A percentile compares a stretch with the other conserved stretches of the same genome.
Evolutionary conservation across 805 yeast genomes (phyloP).

Genomic region (Yamadazyma takamatsuzukensis): DNA sequence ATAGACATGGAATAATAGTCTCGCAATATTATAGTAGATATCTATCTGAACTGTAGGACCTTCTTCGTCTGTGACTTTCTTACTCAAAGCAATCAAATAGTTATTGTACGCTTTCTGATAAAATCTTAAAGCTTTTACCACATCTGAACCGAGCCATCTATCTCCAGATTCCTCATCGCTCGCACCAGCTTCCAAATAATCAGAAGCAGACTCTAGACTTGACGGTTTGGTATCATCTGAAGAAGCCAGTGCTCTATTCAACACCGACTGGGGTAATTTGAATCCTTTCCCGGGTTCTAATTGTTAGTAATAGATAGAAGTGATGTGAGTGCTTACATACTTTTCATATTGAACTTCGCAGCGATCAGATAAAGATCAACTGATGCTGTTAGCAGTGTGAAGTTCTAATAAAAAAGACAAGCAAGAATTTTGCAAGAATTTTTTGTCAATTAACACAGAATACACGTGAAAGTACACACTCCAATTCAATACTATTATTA

Average conservation of each 20-base stretch:
- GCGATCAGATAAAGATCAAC: too few relatives aligned
- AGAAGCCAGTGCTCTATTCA: constrained; percentile 13
- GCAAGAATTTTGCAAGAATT: too few relatives aligned
- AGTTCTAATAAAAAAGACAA: too few relatives aligned
- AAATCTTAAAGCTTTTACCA: constrained; percentile 60
- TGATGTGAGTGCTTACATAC: constrained; percentile 4
- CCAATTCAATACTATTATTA: too few relatives aligned
- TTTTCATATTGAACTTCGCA: constrained; percentile 5
- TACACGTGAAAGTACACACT: too few relatives aligned
- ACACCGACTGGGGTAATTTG: constrained; percentile 15
- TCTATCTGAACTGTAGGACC: constrained; percentile 24
- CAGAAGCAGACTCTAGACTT: constrained; percentile 44
- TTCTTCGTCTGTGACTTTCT: constrained; percentile 1
- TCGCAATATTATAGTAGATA: constrained; percentile 53
- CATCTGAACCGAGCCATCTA: constrained; percentile 65
- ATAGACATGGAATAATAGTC: constrained; percentile 60
- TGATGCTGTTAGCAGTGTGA: too few relatives aligned
- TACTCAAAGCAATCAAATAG: constrained; percentile 18
- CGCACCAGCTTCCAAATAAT: constrained; percentile 53
- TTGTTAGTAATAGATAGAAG: constrained; percentile 5
- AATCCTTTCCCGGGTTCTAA: constrained; percentile 12
- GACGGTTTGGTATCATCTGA: neutral
- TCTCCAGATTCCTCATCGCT: constrained; percentile 73
- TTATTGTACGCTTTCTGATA: constrained; percentile 53
- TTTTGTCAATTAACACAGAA: too few relatives aligned